Conservation (phyloP, 2,329 filamentous ascomycete genomes). For the Blumeriella jaapii region DNA sequence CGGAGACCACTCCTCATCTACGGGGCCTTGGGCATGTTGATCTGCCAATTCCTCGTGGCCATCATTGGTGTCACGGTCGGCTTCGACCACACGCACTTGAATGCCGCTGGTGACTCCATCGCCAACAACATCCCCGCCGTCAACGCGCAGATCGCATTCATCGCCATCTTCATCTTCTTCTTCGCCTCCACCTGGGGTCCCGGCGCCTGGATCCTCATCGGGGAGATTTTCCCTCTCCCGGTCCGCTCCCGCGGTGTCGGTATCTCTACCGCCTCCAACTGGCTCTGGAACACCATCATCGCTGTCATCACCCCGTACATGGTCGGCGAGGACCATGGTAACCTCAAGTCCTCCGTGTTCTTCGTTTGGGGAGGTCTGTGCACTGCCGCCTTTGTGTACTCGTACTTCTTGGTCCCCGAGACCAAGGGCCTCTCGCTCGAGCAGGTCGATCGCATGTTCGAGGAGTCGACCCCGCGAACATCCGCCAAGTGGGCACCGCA, state of each 20-base stretch:
- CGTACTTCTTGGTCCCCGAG: conserved; percentile 53
- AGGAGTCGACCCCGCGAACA: conserved; percentile 34
- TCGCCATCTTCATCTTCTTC: conserved; percentile 87
- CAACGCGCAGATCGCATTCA: conserved; percentile 68
- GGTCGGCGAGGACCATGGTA: conserved; percentile 45
- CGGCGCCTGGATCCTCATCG: conserved; percentile 65
- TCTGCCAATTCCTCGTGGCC: conserved; percentile 78
- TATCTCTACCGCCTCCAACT: conserved; percentile 80
- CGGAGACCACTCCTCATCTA: conserved; percentile 69
- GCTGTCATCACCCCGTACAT: conserved; percentile 66
- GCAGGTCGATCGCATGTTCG: conserved; percentile 56
- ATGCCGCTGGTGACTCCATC: conserved; percentile 29
- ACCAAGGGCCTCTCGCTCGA: conserved; percentile 65
- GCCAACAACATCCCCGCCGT: conserved; percentile 43
- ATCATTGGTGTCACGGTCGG: conserved; percentile 58
- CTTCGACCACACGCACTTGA: conserved; percentile 7
- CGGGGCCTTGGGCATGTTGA: conserved; percentile 70
- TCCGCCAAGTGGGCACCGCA: conserved; percentile 24
- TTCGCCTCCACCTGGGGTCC: conserved; percentile 86
- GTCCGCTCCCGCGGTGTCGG: conserved; percentile 82
- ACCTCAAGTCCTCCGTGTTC: conserved; percentile 26
- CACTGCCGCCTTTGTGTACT: conserved; percentile 41
- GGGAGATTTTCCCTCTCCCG: conserved; percentile 81
- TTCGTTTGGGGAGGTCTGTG: conserved; percentile 54
- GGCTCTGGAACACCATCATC: conserved; percentile 72